Evolutionary conservation across 495 filamentous ascomycete species (phyloP).

Genomic region (Aspergillus kassunensis): DNA sequence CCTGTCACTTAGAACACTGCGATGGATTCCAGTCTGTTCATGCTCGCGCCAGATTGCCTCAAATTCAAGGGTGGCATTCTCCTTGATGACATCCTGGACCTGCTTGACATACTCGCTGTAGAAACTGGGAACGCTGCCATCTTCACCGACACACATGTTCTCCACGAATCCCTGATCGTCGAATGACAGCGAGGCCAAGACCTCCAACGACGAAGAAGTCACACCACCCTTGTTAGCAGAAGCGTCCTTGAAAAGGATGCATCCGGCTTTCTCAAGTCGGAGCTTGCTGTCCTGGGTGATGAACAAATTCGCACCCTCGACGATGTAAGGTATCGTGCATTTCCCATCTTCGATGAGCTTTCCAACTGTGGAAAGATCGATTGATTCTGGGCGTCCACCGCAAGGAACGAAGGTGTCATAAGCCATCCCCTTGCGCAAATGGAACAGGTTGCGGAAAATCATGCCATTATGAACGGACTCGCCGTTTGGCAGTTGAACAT

Average conservation of each 20-base stretch:
- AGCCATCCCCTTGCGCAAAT: slow-evolving; percentile 68
- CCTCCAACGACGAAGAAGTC: slow-evolving; percentile 95
- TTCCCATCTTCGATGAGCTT: slow-evolving; percentile 84
- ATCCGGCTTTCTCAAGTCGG: slow-evolving; percentile 87
- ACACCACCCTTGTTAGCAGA: slow-evolving; percentile 99
- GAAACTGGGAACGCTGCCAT: slow-evolving; percentile 80
- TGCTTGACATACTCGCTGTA: slow-evolving; percentile 89
- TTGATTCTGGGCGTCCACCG: slow-evolving; percentile 93
- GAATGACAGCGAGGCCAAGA: slow-evolving; percentile 89
- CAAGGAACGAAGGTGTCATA: slow-evolving; percentile 95
- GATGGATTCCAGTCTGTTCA: slow-evolving; percentile 68
- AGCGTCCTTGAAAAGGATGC: slow-evolving; percentile 94
- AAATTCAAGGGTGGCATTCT: slow-evolving; percentile 89
- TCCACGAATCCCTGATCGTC: slow-evolving; percentile 81
- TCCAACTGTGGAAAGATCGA: slow-evolving; percentile 81
- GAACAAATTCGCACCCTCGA: slow-evolving; percentile 97
- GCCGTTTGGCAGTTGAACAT: slow-evolving; percentile 78
- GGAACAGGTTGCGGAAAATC: slow-evolving; percentile 94
- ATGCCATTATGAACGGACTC: slow-evolving; percentile 89
- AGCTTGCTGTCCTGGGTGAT: slow-evolving; percentile 98
- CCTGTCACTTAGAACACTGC: slow-evolving; percentile 83
- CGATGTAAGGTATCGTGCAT: slow-evolving; percentile 83
- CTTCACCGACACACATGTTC: slow-evolving; percentile 84
- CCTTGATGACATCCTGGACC: slow-evolving; percentile 82
- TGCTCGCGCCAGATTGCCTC: slow-evolving; percentile 97